These are phyloP conservation scores for Ascochyta koolunga DNA, from an alignment of 2,329 filamentous ascomycete genomes.

Conservation along the genomic window DNA sequence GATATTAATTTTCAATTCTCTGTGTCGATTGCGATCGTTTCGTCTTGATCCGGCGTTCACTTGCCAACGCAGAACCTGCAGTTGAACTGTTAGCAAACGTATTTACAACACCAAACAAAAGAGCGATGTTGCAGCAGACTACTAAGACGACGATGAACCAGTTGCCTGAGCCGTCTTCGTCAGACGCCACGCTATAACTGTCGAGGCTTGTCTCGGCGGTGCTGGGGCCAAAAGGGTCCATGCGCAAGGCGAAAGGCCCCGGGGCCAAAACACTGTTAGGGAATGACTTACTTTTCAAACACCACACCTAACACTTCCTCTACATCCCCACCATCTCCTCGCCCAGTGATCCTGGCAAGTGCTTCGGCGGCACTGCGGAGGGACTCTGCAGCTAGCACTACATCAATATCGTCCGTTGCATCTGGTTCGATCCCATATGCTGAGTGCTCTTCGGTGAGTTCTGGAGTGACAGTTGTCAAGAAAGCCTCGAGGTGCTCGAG, in stretches of 20 bases:
- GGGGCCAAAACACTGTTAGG: neutral
- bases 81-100: neutral
- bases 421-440: conserved; percentile 5
- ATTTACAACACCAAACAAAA: neutral
- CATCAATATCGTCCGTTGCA: conserved; percentile 61
- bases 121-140: neutral
- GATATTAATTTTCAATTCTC: neutral
- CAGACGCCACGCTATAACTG: conserved; percentile 32
- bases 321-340: conserved; percentile 83
- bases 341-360: conserved; percentile 81
- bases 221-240: conserved; percentile 8
- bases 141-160: neutral
- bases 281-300: conserved; percentile 83
- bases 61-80: conserved; percentile 32
- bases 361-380: conserved; percentile 63
- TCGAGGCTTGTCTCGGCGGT: conserved; percentile 1
- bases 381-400: conserved; percentile 89
- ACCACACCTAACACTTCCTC: conserved; percentile 96
- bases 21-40: neutral
- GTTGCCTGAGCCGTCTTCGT: conserved; percentile 14
- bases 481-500: conserved; percentile 75
- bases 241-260: conserved; percentile 1
- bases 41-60: neutral
- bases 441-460: conserved; percentile 8
- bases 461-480: conserved; percentile 60